Evolutionary conservation across 2,329 filamentous ascomycete species (phyloP), one percentile per base, ranked within the genome.

Genomic region (Fusarium torreyae): DNA sequence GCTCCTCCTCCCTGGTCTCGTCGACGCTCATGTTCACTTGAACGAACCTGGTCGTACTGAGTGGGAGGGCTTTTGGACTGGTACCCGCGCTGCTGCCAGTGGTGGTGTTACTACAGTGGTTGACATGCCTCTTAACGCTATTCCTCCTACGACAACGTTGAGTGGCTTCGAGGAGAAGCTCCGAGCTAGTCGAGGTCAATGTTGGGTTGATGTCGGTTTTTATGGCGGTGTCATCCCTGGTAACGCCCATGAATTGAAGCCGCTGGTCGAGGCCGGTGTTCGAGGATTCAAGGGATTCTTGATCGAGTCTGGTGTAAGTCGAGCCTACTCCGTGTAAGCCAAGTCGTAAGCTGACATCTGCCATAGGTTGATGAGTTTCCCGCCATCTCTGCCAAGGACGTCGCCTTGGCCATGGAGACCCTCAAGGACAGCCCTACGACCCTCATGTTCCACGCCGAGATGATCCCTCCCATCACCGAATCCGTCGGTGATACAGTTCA

Each of bases 131-230:
- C 81, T 98, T 66, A 99, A 99, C 81, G 94, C 95, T 49, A 97
- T 99, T 55, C 96, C 96, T 36, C 96, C 96, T 0, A 99, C 96
- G 0, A 98, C 95, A 11, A 98, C 95, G 0, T 86, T 98, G 5
- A 84, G 85, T 18, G 93, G 92, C 8, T 87, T 99, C 71, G 85
- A 91, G 66, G 92, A 94, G 83, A 99, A 99, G 85, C 85, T 97
- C 46, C 87, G 88, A 28, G 96, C 96, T 24, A 94, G 94, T 40
- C 81, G 88, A 65, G 94, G 92, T 34, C 92, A 98, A 81, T 97
- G 95, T 81, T 99, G 95, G 95, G 94, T 98, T 26, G 96, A 98
- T 75, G 94, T 98, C n/a, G 96, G 94, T 31, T 98, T 99, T 81
- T 98, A 98, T 77, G 96, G 96, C 26, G 96, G 96, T 33, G 89